Conservation (phyloP, 164 flowering plant species). For the Taxillus chinensis region DNA sequence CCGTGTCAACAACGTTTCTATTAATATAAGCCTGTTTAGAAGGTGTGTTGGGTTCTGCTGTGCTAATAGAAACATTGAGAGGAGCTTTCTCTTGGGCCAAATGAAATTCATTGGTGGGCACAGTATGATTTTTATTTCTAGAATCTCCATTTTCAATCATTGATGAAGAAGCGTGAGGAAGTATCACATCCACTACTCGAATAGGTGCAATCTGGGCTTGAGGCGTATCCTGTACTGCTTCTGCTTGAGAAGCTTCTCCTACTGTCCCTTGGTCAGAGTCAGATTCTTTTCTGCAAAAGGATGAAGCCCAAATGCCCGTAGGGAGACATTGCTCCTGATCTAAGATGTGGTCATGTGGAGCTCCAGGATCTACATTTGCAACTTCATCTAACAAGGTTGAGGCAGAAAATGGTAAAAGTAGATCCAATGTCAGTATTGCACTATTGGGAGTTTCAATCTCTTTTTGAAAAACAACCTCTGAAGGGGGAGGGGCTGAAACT, state of each 20-base stretch:
- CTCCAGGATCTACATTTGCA: background rate
- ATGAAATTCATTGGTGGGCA: slow-evolving; percentile 13
- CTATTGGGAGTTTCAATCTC: background rate
- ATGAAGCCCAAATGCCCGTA: background rate
- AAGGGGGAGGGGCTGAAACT: background rate
- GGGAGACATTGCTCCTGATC: background rate
- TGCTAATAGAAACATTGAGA: slow-evolving; percentile 6
- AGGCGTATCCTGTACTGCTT: slow-evolving; percentile 7
- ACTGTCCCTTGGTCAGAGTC: slow-evolving; percentile 5
- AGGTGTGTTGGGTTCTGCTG: slow-evolving; percentile 12
- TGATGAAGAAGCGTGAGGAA: slow-evolving; percentile 1
- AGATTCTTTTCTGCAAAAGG: background rate
- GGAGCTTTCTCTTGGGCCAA: slow-evolving; percentile 14
- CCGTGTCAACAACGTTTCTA: slow-evolving; percentile 60
- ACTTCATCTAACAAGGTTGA: background rate
- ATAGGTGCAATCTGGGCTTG: slow-evolving; percentile 6
- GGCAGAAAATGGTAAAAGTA: background rate
- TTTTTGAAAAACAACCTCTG: background rate
- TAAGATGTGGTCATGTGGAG: background rate
- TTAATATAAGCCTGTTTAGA: slow-evolving; percentile 15
- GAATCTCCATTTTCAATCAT: slow-evolving; percentile 9
- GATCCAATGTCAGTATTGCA: background rate
- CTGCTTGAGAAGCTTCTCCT: slow-evolving; percentile 1
- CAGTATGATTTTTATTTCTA: slow-evolving; percentile 3
- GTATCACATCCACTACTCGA: slow-evolving; percentile 6